A percentile compares a stretch with the other conserved stretches of the same genome.
Evolutionary conservation across 345 rosid genomes (phyloP).

Genomic region (Microthlaspi erraticum): DNA sequence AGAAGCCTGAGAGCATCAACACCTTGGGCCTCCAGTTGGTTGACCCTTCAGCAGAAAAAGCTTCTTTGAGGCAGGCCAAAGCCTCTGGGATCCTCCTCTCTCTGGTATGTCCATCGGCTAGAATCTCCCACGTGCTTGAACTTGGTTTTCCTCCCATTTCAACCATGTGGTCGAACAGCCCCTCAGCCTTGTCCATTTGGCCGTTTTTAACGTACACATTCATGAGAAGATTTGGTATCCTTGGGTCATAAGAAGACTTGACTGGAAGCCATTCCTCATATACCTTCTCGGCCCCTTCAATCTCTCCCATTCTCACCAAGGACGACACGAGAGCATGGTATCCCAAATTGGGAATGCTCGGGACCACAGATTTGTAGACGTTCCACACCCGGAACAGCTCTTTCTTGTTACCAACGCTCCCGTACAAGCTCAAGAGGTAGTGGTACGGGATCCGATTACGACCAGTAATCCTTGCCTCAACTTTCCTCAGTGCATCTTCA

Average conservation of each 20-base stretch:
- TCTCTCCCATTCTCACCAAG: constrained; percentile 65
- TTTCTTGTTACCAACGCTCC: constrained; percentile 67
- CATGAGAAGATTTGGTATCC: constrained; percentile 83
- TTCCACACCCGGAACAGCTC: constrained; percentile 83
- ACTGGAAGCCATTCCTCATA: constrained; percentile 81
- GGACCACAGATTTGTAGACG: constrained; percentile 75
- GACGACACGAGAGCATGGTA: constrained; percentile 84
- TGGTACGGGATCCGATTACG: constrained; percentile 84
- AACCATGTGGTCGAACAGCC: constrained; percentile 60
- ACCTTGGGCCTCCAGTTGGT: constrained; percentile 80
- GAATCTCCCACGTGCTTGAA: constrained; percentile 83
- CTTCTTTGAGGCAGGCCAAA: constrained; percentile 66
- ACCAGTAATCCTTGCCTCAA: constrained; percentile 84
- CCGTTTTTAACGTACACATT: constrained; percentile 65
- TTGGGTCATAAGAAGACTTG: constrained; percentile 74
- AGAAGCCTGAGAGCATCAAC: constrained; percentile 53
- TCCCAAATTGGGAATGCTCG: constrained; percentile 78
- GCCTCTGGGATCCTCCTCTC: constrained; percentile 62
- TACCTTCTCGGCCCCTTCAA: constrained; percentile 75
- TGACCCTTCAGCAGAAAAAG: constrained; percentile 59
- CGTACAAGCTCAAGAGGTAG: constrained; percentile 84
- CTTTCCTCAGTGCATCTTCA: constrained; percentile 76
- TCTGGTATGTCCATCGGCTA: constrained; percentile 69
- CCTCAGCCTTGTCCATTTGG: constrained; percentile 63
- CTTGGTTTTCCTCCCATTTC: constrained; percentile 83